Base-by-base conservation (phyloP, 2,329 filamentous ascomycete species). In the Ploettnerulaceae sp. region DNA sequence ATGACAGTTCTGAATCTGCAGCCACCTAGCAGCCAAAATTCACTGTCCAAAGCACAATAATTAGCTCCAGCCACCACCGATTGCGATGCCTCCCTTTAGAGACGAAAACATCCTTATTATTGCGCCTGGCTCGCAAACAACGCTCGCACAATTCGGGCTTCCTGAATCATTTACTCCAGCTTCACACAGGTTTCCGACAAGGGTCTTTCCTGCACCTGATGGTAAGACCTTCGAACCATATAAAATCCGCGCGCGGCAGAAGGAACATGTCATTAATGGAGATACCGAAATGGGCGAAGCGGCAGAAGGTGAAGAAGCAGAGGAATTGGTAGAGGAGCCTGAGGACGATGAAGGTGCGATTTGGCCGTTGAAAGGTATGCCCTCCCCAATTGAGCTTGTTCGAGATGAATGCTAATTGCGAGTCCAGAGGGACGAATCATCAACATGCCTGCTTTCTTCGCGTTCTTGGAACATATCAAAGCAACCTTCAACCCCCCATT, bases 401-500 rank as follows among this genome's bases (percentile, higher is more conserved):
- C 3, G 7, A 7, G 8, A 34, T 48, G 36, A 48, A 51, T n/a
- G 18, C n/a, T 33, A 25, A 35, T 40, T 4, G 7, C 36, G 7
- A 35, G 37, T n/a, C n/a, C 68, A 73, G 81, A 84, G 55, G 93
- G 93, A 47, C 81, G 80, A 61, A 93, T 98, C 52, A 81, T 85
- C 33, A 81, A 97, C 64, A 95, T 95, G 89, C 77, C 83, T 0
- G 91, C 89, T 56, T 95, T 98, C 71, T 86, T 95, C 55, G 91
- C 93, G 24, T 84, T 97, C 60, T 79, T 98, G 61, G 86, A 90
- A 46, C 88, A 98, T 65, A 84, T 97, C 55, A 88, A 96, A 74
- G 84, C 87, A 66, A 79, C 86, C 37, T 78, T 98, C 49, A 93
- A 89, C 51, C 89, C 89, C 20, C 89, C 88, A 3, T 93, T 95